Conservation (phyloP, 768 basidiomycete species). For the Cystobasidium ongulense region DNA sequence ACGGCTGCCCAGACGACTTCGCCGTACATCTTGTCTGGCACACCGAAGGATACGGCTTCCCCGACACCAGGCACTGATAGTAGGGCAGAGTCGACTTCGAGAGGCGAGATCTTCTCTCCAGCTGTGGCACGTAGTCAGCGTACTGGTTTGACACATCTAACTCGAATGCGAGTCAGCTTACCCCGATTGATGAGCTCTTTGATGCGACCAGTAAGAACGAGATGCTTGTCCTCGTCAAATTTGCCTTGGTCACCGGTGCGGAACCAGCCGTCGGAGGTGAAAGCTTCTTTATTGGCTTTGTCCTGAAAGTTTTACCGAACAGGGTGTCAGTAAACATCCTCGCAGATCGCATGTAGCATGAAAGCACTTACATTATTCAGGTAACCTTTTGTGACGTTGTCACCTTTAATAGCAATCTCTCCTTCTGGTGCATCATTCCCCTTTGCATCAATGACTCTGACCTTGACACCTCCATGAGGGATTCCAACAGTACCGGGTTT, state of each 20-base stretch:
- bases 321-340: background rate
- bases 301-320: background rate
- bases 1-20: slow-evolving; percentile 38
- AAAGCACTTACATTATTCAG: slow-evolving; percentile 35
- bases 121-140: too few relatives aligned
- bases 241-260: slow-evolving; percentile 36
- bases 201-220: slow-evolving; percentile 31
- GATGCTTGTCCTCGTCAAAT: slow-evolving; percentile 31
- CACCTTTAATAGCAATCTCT: slow-evolving; percentile 54
- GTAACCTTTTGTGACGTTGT: slow-evolving; percentile 50
- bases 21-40: slow-evolving; percentile 39
- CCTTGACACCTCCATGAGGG: slow-evolving; percentile 44
- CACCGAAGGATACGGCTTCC: slow-evolving; percentile 42
- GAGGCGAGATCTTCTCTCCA: slow-evolving; percentile 44
- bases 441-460: slow-evolving; percentile 44
- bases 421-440: slow-evolving; percentile 49
- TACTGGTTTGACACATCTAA: background rate
- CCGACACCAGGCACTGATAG: slow-evolving; percentile 46
- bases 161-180: background rate
- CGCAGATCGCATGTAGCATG: background rate
- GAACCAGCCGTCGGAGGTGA: slow-evolving; percentile 33
- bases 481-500: slow-evolving; percentile 45
- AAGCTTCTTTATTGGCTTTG: slow-evolving; percentile 48
- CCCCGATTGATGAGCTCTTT: slow-evolving; percentile 47
- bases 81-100: slow-evolving; percentile 58